phyloP scores from a whole-genome alignment of 2,329 filamentous ascomycete species.

The Pseudogymnoascus pannorum region DNA sequence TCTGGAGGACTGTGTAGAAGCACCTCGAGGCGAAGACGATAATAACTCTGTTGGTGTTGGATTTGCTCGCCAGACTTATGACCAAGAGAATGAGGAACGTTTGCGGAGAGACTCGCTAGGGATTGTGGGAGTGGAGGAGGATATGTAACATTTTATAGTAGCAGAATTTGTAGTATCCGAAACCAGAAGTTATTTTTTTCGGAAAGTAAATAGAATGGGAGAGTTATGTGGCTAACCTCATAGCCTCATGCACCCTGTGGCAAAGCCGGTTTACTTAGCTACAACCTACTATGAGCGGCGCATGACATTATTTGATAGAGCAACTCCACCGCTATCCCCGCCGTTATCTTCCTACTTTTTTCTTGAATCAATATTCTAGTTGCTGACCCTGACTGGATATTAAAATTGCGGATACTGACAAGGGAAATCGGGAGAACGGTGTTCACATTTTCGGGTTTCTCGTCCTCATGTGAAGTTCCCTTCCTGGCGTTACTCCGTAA shows the following conservation, averaged over 20 bases:
- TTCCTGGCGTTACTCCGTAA: not conserved
- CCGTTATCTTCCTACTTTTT: too few relatives aligned
- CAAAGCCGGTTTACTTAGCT: too few relatives aligned
- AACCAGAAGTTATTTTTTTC: slow-evolving; percentile 24
- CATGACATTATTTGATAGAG: too few relatives aligned
- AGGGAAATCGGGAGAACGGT: too few relatives aligned
- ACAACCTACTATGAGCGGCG: too few relatives aligned
- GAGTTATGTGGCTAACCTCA: too few relatives aligned
- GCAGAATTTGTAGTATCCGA: slow-evolving; percentile 25
- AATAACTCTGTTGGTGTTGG: slow-evolving; percentile 15
- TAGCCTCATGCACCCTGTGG: too few relatives aligned
- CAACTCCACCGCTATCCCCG: too few relatives aligned
- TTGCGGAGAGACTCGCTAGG: slow-evolving; percentile 34
- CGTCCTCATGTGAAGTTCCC: not conserved
- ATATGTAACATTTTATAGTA: not conserved
- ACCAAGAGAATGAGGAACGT: slow-evolving; percentile 31
- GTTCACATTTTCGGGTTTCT: not conserved
- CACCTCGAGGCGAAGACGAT: slow-evolving; percentile 9
- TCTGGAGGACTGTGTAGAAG: slow-evolving; percentile 33
- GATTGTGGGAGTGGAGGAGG: slow-evolving; percentile 19
- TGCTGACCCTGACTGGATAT: too few relatives aligned
- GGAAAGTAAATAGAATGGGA: too few relatives aligned
- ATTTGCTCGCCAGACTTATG: slow-evolving; percentile 26
- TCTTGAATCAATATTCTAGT: too few relatives aligned
- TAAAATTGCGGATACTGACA: too few relatives aligned